Evolutionary conservation across 1,284 basidiomycete species (phyloP).

Genomic region (Papiliotrema laurentii): DNA sequence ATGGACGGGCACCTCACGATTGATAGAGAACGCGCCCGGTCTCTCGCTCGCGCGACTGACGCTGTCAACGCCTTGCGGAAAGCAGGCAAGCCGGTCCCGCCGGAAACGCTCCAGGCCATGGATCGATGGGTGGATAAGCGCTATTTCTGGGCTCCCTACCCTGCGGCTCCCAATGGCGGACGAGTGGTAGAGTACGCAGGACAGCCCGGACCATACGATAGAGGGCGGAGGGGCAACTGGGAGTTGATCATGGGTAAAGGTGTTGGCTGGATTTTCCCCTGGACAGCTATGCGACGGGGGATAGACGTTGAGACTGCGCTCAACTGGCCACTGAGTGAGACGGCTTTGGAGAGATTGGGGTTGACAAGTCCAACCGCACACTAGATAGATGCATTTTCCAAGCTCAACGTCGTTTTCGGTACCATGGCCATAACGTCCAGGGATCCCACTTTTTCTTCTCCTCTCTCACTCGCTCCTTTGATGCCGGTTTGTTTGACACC

Average conservation of each 20-base stretch:
- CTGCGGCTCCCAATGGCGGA: not conserved
- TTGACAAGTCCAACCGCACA: not conserved
- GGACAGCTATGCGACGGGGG: slow-evolving; percentile 19
- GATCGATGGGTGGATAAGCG: slow-evolving; percentile 12
- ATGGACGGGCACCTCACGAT: slow-evolving; percentile 27
- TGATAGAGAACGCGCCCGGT: slow-evolving; percentile 25
- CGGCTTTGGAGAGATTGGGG: not conserved
- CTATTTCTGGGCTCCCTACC: slow-evolving; percentile 31
- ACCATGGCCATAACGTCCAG: not conserved
- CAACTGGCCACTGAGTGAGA: slow-evolving; percentile 25
- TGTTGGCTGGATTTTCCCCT: slow-evolving; percentile 28
- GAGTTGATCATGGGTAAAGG: slow-evolving; percentile 24
- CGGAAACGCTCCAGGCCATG: slow-evolving; percentile 7
- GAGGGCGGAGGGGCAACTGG: slow-evolving; percentile 22
- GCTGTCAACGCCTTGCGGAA: slow-evolving; percentile 8
- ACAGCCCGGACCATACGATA: slow-evolving; percentile 25
- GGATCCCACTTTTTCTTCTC: not conserved
- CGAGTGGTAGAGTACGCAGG: not conserved
- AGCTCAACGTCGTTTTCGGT: not conserved
- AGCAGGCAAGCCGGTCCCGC: slow-evolving; percentile 10
- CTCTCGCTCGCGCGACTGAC: slow-evolving; percentile 13
- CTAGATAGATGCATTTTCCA: not conserved
- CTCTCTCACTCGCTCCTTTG: not conserved
- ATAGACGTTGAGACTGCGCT: slow-evolving; percentile 14
- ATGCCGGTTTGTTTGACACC: not conserved